These are phyloP conservation scores for Saprolegnia diclina DNA, from an alignment of 352 stramenopile genomes.

Conservation along the genomic window DNA sequence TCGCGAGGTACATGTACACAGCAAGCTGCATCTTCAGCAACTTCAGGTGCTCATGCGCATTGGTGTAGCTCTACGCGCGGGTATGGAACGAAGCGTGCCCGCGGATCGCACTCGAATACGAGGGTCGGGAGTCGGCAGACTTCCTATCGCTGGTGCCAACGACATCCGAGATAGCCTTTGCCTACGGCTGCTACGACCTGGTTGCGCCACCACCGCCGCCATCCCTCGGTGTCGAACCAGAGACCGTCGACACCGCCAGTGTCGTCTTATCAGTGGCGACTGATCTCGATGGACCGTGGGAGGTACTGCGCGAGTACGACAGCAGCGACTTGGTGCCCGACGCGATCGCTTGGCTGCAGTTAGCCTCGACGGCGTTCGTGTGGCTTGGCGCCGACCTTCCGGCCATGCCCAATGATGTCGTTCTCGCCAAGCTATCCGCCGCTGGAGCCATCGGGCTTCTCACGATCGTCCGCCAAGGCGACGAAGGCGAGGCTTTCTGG, in stretches of 20 bases:
- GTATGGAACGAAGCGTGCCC: neutral
- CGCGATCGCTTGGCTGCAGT: conserved; percentile 6
- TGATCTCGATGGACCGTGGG: neutral
- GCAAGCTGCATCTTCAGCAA: too few relatives aligned
- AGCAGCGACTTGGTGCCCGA: conserved; percentile 15
- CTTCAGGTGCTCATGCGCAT: too few relatives aligned
- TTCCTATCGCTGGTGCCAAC: neutral
- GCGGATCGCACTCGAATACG: neutral
- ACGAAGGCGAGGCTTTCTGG: conserved; percentile 12
- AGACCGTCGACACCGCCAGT: neutral
- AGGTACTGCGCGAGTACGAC: conserved; percentile 17
- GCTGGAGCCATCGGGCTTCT: neutral
- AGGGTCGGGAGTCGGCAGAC: neutral
- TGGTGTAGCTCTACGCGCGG: neutral
- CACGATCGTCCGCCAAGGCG: neutral
- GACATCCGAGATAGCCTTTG: neutral
- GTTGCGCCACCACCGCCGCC: too few relatives aligned
- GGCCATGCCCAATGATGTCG: neutral
- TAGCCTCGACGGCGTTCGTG: neutral
- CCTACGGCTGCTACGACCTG: neutral
- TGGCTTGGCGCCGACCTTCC: neutral
- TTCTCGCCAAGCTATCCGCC: neutral
- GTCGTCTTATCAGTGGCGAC: neutral
- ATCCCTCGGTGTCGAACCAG: too few relatives aligned
- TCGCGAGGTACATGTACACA: neutral